Evolutionary conservation across 768 basidiomycete species (phyloP).

Genomic region (Amanita inopinata): DNA sequence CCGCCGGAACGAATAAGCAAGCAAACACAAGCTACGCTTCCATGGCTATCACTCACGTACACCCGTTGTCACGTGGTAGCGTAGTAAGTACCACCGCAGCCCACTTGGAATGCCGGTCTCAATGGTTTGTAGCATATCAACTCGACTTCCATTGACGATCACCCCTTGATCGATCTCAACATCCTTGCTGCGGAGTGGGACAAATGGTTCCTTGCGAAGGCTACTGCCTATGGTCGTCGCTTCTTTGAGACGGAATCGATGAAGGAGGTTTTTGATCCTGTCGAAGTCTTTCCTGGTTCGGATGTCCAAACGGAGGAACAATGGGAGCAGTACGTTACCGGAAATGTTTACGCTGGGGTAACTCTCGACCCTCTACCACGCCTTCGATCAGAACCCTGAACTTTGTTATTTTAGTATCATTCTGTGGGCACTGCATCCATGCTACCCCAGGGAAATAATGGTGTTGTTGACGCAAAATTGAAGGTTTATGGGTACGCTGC

Average conservation of each 20-base stretch:
- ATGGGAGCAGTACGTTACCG: conserved; percentile 7
- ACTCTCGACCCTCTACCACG: neutral
- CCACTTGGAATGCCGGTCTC: neutral
- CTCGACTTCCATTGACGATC: conserved; percentile 18
- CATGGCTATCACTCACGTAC: conserved; percentile 26
- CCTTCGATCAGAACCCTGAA: neutral
- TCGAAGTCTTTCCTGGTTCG: conserved; percentile 21
- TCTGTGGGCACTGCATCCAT: conserved; percentile 21
- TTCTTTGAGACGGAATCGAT: conserved; percentile 22
- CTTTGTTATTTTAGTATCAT: conserved; percentile 10
- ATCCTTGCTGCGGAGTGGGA: conserved; percentile 24
- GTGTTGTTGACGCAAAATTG: conserved; percentile 15
- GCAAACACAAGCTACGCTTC: conserved; percentile 25
- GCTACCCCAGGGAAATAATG: conserved; percentile 19
- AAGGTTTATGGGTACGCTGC: conserved; percentile 5
- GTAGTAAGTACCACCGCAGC: conserved; percentile 15
- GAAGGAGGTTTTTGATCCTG: conserved; percentile 20
- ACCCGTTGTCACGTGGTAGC: conserved; percentile 37
- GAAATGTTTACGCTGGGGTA: conserved; percentile 4
- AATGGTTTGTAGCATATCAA: conserved; percentile 15
- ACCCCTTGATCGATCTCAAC: conserved; percentile 20
- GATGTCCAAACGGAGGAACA: conserved; percentile 6
- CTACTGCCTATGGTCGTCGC: conserved; percentile 21
- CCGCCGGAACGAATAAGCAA: conserved; percentile 17
- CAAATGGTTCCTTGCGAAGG: conserved; percentile 22